These are phyloP conservation scores for Penicillium coprophilum DNA, from an alignment of 495 filamentous ascomycete species.

Conservation along the genomic window DNA sequence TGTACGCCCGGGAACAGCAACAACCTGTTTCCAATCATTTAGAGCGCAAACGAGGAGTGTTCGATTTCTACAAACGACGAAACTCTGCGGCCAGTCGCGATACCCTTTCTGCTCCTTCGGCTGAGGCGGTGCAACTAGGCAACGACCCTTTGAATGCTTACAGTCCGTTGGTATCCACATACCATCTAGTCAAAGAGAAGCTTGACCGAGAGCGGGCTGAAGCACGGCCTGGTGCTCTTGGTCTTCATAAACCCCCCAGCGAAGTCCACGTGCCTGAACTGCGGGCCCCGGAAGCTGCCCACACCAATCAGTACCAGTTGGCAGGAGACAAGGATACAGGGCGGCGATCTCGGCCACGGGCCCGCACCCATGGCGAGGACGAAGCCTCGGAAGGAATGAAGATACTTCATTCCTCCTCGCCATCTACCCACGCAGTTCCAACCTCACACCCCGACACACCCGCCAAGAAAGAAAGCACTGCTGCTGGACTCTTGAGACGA, in stretches of 20 bases:
- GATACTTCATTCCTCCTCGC: constrained; percentile 61
- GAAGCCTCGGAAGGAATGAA: constrained; percentile 77
- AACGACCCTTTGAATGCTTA: constrained; percentile 91
- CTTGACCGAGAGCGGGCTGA: constrained; percentile 75
- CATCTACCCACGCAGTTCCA: constrained; percentile 53
- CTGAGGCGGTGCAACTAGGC: constrained; percentile 78
- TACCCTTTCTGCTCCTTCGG: constrained; percentile 80
- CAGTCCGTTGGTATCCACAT: constrained; percentile 88
- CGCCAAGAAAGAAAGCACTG: constrained; percentile 81
- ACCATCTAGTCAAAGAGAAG: constrained; percentile 95
- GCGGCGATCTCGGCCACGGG: constrained; percentile 76
- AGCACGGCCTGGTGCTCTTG: constrained; percentile 59
- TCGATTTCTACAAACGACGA: constrained; percentile 95
- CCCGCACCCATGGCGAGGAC: constrained; percentile 93
- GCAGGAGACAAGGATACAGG: constrained; percentile 77
- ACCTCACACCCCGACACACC: constrained; percentile 60
- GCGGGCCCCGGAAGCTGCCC: constrained; percentile 77
- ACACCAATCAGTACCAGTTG: constrained; percentile 90
- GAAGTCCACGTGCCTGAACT: constrained; percentile 75
- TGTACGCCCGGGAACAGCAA: constrained; percentile 63
- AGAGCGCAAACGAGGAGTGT: constrained; percentile 87
- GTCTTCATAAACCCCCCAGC: constrained; percentile 54
- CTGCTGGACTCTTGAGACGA: constrained; percentile 79
- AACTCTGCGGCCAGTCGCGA: constrained; percentile 84
- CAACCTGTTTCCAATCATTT: constrained; percentile 60